These are phyloP conservation scores for Globisporangium middletonii DNA, from an alignment of 352 stramenopile species.

Conservation along the genomic window DNA sequence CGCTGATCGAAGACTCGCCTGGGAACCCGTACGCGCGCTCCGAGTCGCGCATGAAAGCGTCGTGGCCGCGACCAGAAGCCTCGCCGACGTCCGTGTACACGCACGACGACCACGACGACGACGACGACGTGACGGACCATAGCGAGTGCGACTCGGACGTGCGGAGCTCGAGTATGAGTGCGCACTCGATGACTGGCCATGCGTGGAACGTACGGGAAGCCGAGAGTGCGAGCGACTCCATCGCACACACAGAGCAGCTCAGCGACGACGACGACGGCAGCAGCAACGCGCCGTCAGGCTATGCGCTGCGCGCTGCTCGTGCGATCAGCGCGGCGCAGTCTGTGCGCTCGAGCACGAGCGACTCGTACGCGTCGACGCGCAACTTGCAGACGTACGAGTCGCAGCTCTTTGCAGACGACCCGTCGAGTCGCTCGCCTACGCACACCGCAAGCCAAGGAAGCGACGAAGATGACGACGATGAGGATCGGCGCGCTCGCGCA, in stretches of 20 bases:
- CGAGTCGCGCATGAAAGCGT: conserved; percentile 7
- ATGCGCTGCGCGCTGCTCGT: neutral
- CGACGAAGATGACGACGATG: conserved; percentile 8
- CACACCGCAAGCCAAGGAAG: conserved; percentile 18
- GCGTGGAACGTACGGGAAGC: conserved; percentile 3
- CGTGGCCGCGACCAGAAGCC: conserved; percentile 9
- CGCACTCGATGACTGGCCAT: neutral
- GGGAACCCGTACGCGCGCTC: conserved; percentile 8
- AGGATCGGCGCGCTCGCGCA: neutral
- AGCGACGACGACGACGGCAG: neutral
- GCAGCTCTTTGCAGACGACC: conserved; percentile 11
- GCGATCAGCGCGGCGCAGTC: conserved; percentile 7
- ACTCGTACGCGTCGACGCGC: conserved; percentile 27
- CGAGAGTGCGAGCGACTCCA: neutral
- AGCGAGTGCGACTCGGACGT: neutral
- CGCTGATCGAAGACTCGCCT: conserved; percentile 8
- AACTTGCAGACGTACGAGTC: conserved; percentile 14
- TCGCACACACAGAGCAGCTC: neutral
- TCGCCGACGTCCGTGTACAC: conserved; percentile 5
- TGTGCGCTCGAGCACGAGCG: conserved; percentile 9
- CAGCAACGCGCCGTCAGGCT: neutral
- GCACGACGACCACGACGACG: neutral
- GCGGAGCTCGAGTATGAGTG: conserved; percentile 2
- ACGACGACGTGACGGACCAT: neutral
- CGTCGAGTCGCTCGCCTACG: neutral